Percentiles rank a stretch among this genome's conserved stretches.
These are phyloP conservation scores for Aspergillus versicolor DNA, from an alignment of 2,329 filamentous ascomycete genomes.

Conservation along the genomic window DNA sequence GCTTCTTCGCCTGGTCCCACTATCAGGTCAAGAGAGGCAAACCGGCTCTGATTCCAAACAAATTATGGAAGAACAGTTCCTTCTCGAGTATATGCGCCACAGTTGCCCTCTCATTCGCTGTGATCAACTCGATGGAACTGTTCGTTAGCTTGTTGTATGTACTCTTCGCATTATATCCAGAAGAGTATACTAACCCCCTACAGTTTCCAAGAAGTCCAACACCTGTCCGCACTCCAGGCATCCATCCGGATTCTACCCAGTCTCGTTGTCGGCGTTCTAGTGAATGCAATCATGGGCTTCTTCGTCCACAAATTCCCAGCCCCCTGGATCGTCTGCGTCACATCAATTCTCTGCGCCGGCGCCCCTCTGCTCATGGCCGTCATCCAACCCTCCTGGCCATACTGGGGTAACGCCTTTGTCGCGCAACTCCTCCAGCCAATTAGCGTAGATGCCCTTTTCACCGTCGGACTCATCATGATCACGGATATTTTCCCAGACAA, in stretches of 20 bases:
- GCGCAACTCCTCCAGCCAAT: not conserved
- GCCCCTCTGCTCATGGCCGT: too few species aligned
- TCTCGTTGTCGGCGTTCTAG: slow-evolving; percentile 36
- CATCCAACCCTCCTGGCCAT: slow-evolving; percentile 16
- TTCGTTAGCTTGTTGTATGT: slow-evolving; percentile 6
- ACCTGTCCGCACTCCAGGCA: slow-evolving; percentile 45
- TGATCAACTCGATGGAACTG: slow-evolving; percentile 4
- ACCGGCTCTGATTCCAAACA: too few species aligned
- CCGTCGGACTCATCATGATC: slow-evolving; percentile 49
- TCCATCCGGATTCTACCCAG: slow-evolving; percentile 49
- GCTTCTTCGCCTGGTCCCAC: too few species aligned
- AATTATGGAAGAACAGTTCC: too few species aligned
- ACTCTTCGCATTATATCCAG: not conserved
- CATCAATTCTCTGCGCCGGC: slow-evolving; percentile 33
- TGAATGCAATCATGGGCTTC: slow-evolving; percentile 48
- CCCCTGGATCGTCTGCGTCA: slow-evolving; percentile 28
- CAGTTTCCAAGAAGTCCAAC: slow-evolving; percentile 51
- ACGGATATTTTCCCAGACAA: slow-evolving; percentile 54
- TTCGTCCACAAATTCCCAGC: slow-evolving; percentile 37
- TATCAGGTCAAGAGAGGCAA: too few species aligned
- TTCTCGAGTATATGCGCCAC: too few species aligned
- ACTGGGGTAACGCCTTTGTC: slow-evolving; percentile 37
- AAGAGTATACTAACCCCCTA: too few species aligned
- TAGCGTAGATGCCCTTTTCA: not conserved
- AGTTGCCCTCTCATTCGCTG: not conserved